Evolutionary conservation across 2,329 filamentous ascomycete species (phyloP).

Genomic region (Reticulascus tulasneorum): DNA sequence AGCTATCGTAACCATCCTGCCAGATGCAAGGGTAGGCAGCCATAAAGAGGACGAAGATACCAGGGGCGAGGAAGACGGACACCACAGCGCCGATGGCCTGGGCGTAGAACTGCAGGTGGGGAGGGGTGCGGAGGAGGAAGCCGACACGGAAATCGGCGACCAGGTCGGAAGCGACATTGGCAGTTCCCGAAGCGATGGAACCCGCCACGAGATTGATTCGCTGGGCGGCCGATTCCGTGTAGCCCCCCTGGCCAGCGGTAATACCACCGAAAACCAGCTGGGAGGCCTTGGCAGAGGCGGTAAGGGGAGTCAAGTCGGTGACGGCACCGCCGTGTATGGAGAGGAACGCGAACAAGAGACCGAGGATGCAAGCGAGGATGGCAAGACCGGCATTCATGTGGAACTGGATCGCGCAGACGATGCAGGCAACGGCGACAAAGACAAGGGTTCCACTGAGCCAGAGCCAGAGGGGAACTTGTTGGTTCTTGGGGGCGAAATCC

Average conservation of each 20-base stretch:
- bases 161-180: constrained; percentile 49
- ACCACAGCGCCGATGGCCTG: constrained; percentile 60
- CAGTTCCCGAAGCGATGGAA: constrained; percentile 51
- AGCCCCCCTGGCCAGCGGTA: constrained; percentile 50
- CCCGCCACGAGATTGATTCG: constrained; percentile 63
- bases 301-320: constrained; percentile 57
- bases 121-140: constrained; percentile 62
- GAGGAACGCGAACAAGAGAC: constrained; percentile 56
- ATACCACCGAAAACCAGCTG: constrained; percentile 66
- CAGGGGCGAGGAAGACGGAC: constrained; percentile 63
- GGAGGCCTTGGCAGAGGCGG: constrained; percentile 63
- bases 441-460: constrained; percentile 42
- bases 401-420: constrained; percentile 48
- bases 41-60: constrained; percentile 64
- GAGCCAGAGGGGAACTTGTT: constrained; percentile 51
- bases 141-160: constrained; percentile 64
- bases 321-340: constrained; percentile 47
- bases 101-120: constrained; percentile 62
- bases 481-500: constrained; percentile 35
- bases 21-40: constrained; percentile 67
- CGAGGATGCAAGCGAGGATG: constrained; percentile 51
- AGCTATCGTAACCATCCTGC: constrained; percentile 38
- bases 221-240: constrained; percentile 46
- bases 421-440: constrained; percentile 45
- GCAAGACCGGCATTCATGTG: constrained; percentile 54